Conservation (phyloP, 2,329 filamentous ascomycete species). For the Cercospora sesami region DNA sequence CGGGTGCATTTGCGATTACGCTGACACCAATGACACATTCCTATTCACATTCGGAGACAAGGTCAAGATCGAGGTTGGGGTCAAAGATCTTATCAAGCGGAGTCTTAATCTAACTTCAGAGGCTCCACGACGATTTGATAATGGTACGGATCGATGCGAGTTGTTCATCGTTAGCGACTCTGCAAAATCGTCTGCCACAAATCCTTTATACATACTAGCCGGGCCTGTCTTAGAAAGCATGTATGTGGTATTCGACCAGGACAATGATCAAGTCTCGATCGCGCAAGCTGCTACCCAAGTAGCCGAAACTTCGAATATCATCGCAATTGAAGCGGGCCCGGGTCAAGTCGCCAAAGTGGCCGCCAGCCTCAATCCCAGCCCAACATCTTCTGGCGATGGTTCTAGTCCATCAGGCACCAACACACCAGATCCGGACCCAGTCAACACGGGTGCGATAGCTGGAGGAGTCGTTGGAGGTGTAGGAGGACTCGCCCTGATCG, state of each 20-base stretch:
- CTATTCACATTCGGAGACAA: not conserved
- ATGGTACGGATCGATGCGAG: not conserved
- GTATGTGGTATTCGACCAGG: not conserved
- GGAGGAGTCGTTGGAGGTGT: not conserved
- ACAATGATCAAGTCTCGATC: not conserved
- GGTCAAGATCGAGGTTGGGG: not conserved
- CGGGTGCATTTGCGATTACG: not conserved
- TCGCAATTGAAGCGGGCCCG: not conserved
- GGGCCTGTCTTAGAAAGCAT: not conserved
- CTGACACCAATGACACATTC: not conserved
- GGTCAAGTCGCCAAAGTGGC: not conserved
- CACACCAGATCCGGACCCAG: not conserved
- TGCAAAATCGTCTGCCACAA: too few species aligned
- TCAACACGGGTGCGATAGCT: not conserved
- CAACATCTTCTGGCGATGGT: not conserved
- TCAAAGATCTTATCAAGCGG: not conserved
- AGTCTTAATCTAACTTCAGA: fast-evolving
- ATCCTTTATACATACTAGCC: too few species aligned
- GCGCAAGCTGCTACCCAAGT: not conserved
- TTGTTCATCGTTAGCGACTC: too few species aligned
- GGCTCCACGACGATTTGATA: not conserved
- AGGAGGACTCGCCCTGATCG: not conserved
- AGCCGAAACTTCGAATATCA: not conserved
- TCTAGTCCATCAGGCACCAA: not conserved
- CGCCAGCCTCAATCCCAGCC: not conserved